Evolutionary conservation across 306 rosid genomes (phyloP), one percentile per base, ranked within the genome.

Genomic region (Cajanus cajan): DNA sequence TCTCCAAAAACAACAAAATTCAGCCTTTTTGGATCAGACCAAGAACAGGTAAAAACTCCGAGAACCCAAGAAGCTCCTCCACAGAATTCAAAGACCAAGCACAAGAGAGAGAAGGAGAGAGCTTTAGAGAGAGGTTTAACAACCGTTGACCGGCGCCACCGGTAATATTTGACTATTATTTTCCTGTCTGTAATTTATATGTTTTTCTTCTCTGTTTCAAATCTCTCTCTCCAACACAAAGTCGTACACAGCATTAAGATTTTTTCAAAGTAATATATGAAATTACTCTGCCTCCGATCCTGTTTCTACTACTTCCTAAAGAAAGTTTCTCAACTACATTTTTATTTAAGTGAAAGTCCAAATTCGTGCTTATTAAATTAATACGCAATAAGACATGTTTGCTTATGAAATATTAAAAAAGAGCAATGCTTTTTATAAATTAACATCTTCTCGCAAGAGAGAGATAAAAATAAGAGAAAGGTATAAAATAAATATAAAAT

Each of bases 131-230:
- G 88, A 64, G 90, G 92, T 79, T 90, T 86, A 90, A 87, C 88
- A 76, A 90, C 82, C 87, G 88, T 89, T 86, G 91, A 92, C 93
- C 85, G 90, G 88, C 61, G 87, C 91, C 87, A 86, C 91, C 94
- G 90, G 91, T 88, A 74, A 85, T 64, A 82, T 90, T 87, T 90
- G 97, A 92, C 97, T 88, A 64, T 85, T 83, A 37, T 50, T 21
- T 50, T 64, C 19, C n/a, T 64, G 78, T 78, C 39, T 61, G 87
- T 80, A 73, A 85, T 61, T 81, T 84, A 76, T 50, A 10, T 54
- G 76, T 64, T 87, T 70, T 78, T 33, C 85, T 83, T 68, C 73
- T n/a, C n/a, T n/a, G n/a, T n/a, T n/a, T n/a, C n/a, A n/a, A n/a
- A n/a, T n/a, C n/a, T n/a, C n/a, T n/a, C n/a, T n/a, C n/a, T n/a